Percentiles rank a stretch among this genome's conserved stretches.
These are phyloP conservation scores for Trichoderma sp. DNA, from an alignment of 2,329 filamentous ascomycete genomes.

Conservation along the genomic window DNA sequence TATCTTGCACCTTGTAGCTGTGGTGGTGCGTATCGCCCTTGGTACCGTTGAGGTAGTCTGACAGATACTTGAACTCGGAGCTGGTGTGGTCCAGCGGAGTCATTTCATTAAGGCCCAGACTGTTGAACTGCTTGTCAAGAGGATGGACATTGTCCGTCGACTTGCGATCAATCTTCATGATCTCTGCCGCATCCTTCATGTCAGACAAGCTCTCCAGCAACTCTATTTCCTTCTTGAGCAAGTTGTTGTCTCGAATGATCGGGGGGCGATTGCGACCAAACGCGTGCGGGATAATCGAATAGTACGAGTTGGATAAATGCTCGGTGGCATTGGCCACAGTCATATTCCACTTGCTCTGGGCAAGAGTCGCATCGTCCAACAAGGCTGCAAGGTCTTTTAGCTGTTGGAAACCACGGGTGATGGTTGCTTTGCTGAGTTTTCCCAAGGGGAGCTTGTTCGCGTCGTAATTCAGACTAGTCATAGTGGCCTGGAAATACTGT, in stretches of 20 bases:
- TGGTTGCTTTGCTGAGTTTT: slow-evolving; percentile 79
- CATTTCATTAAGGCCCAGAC: slow-evolving; percentile 77
- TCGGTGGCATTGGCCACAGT: slow-evolving; percentile 53
- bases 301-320: slow-evolving; percentile 75
- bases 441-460: slow-evolving; percentile 78
- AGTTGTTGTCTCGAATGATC: slow-evolving; percentile 58
- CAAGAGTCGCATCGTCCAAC: slow-evolving; percentile 58
- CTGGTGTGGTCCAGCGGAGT: slow-evolving; percentile 62
- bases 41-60: slow-evolving; percentile 69
- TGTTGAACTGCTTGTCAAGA: slow-evolving; percentile 73
- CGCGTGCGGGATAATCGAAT: slow-evolving; percentile 78
- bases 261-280: slow-evolving; percentile 77
- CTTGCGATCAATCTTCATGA: slow-evolving; percentile 69
- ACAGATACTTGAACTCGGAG: slow-evolving; percentile 67
- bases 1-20: slow-evolving; percentile 67
- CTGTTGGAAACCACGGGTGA: slow-evolving; percentile 73
- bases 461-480: slow-evolving; percentile 71
- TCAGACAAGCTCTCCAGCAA: slow-evolving; percentile 80
- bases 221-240: slow-evolving; percentile 76
- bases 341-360: slow-evolving; percentile 48
- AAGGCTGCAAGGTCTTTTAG: slow-evolving; percentile 75
- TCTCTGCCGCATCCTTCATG: slow-evolving; percentile 79
- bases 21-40: slow-evolving; percentile 68
- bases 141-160: slow-evolving; percentile 59
- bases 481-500: slow-evolving; percentile 68